A percentile compares a stretch with the other conserved stretches of the same genome.
Evolutionary conservation across 371 early-diverging fungal genomes (phyloP).

Genomic region (Conidiobolus incongruus): DNA sequence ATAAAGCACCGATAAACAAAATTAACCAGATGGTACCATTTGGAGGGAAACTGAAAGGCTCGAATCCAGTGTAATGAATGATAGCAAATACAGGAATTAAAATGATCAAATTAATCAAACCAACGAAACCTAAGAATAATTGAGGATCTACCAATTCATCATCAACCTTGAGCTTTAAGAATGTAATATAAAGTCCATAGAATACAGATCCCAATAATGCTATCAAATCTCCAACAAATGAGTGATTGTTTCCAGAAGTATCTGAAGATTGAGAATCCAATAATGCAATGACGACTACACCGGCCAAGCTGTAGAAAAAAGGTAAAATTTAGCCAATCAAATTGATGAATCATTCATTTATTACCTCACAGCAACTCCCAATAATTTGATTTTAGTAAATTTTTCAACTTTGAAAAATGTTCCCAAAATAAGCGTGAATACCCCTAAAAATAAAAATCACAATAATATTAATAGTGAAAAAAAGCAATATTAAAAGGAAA

Average conservation of each 20-base stretch:
- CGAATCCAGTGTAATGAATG: slow-evolving; percentile 38
- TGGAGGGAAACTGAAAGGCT: slow-evolving; percentile 36
- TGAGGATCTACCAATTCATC: slow-evolving; percentile 50
- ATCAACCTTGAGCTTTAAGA: slow-evolving; percentile 43
- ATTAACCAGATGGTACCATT: slow-evolving; percentile 24
- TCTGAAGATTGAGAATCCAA: background rate
- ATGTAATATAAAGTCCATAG: slow-evolving; percentile 55
- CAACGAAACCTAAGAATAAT: slow-evolving; percentile 63
- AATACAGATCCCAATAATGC: slow-evolving; percentile 48
- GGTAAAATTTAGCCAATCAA: background rate
- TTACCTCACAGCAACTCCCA: slow-evolving; percentile 29
- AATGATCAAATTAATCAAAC: slow-evolving; percentile 39
- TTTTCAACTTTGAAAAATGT: slow-evolving; percentile 32
- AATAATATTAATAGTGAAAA: background rate
- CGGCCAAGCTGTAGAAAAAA: background rate
- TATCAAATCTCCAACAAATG: slow-evolving; percentile 43
- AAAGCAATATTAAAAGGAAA: too few species aligned
- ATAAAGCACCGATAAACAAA: slow-evolving; percentile 40
- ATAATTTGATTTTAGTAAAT: slow-evolving; percentile 22
- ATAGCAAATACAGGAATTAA: slow-evolving; percentile 44
- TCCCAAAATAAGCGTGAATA: slow-evolving; percentile 55
- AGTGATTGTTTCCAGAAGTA: too few species aligned
- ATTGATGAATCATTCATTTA: too few species aligned
- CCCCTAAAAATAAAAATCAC: slow-evolving; percentile 11
- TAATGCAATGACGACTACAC: slow-evolving; percentile 1